Conservation (phyloP, 805 yeast genomes). For the Metschnikowia peoriensis region DNA sequence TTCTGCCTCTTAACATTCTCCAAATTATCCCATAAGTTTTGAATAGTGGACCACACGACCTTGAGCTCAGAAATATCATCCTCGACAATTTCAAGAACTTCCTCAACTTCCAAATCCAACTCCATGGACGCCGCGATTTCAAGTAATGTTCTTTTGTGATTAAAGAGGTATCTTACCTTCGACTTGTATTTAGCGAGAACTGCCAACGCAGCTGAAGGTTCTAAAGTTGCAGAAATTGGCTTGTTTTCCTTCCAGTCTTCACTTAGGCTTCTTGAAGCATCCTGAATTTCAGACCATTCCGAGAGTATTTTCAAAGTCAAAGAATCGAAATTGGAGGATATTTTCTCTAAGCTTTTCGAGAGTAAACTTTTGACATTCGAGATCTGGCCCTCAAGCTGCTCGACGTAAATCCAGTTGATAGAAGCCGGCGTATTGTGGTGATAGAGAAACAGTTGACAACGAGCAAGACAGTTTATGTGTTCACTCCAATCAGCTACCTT, state of each 20-base stretch:
- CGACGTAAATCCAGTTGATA: conserved; percentile 55
- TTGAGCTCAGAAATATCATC: conserved; percentile 57
- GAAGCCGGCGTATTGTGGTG: conserved; percentile 50
- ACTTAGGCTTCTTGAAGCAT: conserved; percentile 26
- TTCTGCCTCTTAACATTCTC: conserved; percentile 37
- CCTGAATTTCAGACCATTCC: conserved; percentile 38
- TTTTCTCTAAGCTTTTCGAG: conserved; percentile 28
- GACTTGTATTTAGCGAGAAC: conserved; percentile 28
- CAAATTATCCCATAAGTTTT: conserved; percentile 47
- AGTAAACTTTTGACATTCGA: conserved; percentile 41
- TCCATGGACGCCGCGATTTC: conserved; percentile 28
- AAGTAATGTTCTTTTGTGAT: background rate
- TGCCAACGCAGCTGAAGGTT: conserved; percentile 45
- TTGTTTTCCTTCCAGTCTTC: conserved; percentile 49
- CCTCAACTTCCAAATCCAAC: conserved; percentile 28
- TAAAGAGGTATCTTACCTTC: conserved; percentile 24
- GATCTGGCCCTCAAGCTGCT: conserved; percentile 57
- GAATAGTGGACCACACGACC: conserved; percentile 63
- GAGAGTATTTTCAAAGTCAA: conserved; percentile 41
- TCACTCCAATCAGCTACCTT: conserved; percentile 14
- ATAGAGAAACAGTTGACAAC: conserved; percentile 37
- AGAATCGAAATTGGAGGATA: conserved; percentile 43
- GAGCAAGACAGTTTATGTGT: conserved; percentile 3
- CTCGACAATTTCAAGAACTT: conserved; percentile 27
- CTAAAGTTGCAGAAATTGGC: conserved; percentile 43